Percentiles rank a stretch among this genome's conserved stretches.
Conservation (phyloP, 805 yeast genomes). For the Hanseniaspora meyeri region DNA sequence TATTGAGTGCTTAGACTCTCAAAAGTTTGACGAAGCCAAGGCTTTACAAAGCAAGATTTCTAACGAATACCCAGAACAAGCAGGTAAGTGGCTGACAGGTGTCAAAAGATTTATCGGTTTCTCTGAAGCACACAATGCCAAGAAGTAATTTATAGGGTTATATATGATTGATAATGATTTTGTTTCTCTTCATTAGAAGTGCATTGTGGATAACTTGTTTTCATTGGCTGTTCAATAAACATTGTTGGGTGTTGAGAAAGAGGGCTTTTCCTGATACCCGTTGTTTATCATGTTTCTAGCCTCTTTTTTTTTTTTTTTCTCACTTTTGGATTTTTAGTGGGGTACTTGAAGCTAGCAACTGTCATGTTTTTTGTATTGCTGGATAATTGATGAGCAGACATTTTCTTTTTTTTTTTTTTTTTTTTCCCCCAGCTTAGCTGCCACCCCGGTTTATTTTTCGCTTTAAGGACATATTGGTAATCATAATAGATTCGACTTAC, state of each 20-base stretch:
- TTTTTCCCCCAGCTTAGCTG: neutral
- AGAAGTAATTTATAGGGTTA: neutral
- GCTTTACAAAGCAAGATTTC: constrained; percentile 46
- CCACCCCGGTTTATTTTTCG: too few species aligned
- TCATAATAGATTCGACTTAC: too few species aligned
- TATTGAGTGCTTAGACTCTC: constrained; percentile 37
- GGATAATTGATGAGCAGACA: neutral
- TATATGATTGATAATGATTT: neutral
- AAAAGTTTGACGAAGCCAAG: constrained; percentile 50
- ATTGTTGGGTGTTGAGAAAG: neutral
- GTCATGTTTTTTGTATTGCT: neutral
- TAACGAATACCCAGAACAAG: constrained; percentile 53
- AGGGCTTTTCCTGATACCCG: neutral
- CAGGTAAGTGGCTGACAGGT: constrained; percentile 89
- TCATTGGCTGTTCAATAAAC: neutral
- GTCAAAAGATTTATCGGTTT: constrained; percentile 76
- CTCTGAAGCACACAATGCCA: constrained; percentile 33
- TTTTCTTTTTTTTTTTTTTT: neutral
- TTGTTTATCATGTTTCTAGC: too few species aligned
- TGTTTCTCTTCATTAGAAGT: neutral
- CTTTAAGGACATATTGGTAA: too few species aligned
- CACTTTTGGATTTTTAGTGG: neutral
- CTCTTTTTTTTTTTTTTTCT: too few species aligned
- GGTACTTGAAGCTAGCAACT: neutral
- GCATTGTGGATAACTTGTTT: neutral